Conservation (phyloP, 805 yeast genomes). For the Yamadazyma laniorum region DNA sequence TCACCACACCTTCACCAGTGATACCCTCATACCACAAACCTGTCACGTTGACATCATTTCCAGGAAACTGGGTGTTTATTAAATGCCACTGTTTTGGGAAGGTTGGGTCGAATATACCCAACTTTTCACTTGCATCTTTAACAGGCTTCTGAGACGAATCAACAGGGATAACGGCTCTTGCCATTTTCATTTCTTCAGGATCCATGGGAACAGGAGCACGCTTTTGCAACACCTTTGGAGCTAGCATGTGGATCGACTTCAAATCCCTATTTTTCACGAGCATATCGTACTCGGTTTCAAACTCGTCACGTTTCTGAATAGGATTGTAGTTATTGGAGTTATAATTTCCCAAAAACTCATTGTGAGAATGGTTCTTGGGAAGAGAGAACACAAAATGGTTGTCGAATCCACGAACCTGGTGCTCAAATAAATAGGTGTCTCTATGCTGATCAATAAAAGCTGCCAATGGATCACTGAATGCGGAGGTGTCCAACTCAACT, state of each 20-base stretch:
- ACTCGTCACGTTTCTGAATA: slow-evolving; percentile 28
- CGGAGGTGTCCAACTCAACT: slow-evolving; percentile 47
- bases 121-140: slow-evolving; percentile 46
- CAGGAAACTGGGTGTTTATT: slow-evolving; percentile 68
- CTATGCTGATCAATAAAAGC: slow-evolving; percentile 41
- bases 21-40: slow-evolving; percentile 81
- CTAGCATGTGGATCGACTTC: slow-evolving; percentile 52
- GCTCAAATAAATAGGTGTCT: slow-evolving; percentile 50
- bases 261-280: slow-evolving; percentile 29
- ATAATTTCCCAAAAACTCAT: slow-evolving; percentile 33
- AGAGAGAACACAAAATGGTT: slow-evolving; percentile 68
- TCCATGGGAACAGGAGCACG: slow-evolving; percentile 53
- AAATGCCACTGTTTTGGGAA: slow-evolving; percentile 90
- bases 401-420: slow-evolving; percentile 57
- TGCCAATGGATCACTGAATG: slow-evolving; percentile 22
- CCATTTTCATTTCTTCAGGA: neutral
- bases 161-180: slow-evolving; percentile 16
- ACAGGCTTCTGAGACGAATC: slow-evolving; percentile 55
- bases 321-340: slow-evolving; percentile 26
- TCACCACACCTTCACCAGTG: slow-evolving; percentile 78
- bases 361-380: slow-evolving; percentile 35
- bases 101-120: slow-evolving; percentile 78
- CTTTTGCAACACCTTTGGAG: slow-evolving; percentile 51
- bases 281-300: slow-evolving; percentile 24
- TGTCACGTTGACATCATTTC: slow-evolving; percentile 82